Percentiles rank a stretch among this genome's conserved stretches.
phyloP scores from a whole-genome alignment of 495 filamentous ascomycete genomes.

The Aspergillus steynii region DNA sequence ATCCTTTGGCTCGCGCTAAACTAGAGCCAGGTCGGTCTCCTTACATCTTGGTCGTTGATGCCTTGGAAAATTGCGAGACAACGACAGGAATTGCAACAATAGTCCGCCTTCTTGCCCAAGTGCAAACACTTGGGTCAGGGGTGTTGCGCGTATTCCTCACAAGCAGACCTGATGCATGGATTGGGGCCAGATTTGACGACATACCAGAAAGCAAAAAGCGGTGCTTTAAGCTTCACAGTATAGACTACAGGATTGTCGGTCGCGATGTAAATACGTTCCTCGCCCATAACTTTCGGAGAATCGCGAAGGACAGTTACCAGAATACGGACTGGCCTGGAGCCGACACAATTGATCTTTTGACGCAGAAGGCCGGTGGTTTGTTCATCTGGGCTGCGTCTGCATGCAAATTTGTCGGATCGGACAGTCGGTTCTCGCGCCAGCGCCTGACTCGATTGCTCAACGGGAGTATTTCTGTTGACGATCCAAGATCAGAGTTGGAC shows the following conservation, averaged over 20 bases:
- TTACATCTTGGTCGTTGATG: too few relatives aligned
- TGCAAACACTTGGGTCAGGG: too few relatives aligned
- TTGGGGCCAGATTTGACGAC: not conserved
- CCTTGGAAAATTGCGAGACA: too few relatives aligned
- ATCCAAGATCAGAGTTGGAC: not conserved
- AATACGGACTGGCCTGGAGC: slow-evolving; percentile 36
- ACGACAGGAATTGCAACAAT: too few relatives aligned
- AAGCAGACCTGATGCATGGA: not conserved
- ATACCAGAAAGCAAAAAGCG: not conserved
- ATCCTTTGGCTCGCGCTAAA: too few relatives aligned
- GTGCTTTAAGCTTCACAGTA: not conserved
- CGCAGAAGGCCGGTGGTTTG: slow-evolving; percentile 37
- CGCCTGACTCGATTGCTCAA: slow-evolving; percentile 19
- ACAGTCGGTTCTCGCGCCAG: slow-evolving; percentile 25
- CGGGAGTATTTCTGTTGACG: not conserved
- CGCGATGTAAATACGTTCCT: not conserved
- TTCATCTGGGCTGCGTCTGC: slow-evolving; percentile 48
- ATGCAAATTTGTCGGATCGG: slow-evolving; percentile 32
- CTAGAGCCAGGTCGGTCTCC: too few relatives aligned
- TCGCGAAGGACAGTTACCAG: not conserved
- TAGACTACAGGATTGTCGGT: not conserved
- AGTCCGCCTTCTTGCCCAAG: too few relatives aligned
- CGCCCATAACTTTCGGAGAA: not conserved
- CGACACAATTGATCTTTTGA: slow-evolving; percentile 28
- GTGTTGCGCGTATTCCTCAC: slow-evolving; percentile 5